Base-by-base conservation (phyloP, 257 asterid species). In the Solanum sejunctum region DNA sequence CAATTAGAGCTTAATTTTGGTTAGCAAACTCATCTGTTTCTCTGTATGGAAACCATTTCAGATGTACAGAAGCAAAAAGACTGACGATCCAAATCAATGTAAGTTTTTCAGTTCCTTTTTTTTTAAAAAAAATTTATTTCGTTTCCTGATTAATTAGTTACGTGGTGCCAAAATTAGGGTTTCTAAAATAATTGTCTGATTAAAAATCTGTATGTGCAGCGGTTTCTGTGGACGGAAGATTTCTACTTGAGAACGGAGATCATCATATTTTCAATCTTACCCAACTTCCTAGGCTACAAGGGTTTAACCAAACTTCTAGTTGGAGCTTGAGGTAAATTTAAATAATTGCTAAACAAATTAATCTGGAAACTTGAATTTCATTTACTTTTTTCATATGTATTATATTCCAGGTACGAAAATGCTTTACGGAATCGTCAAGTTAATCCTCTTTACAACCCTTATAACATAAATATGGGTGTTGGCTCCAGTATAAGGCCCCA, bases 41-140 rank as follows among this genome's bases (percentile, higher is more conserved):
- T 71, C 54, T 18, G 36, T 51, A 8, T 78, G 17, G 47, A 18
- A 51, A 52, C 12, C 47, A 87, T 60, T 75, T 84, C 79, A 94
- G 99, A 95, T 95, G 99, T 93, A 90, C 88, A 93, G 99, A 87
- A 94, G 99, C 93, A 95, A 95, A 97, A 94, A 95, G 88, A 92
- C 89, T 56, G 98, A 95, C 89, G 97, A 95, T 85, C 97, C 97
- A 72, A 93, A 88, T 91, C 98, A 93, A 93, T 97, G 99, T 94
- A 92, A 21, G 47, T 69, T 18, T n/a, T 21, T 21, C 5, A 36
- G 6, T 55, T 79, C 26, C 36, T 26, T 54, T 28, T 28, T 28
- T 28, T 32, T 32, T 2, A 2, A 28, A 28, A 28, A 17, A 3
- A 21, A 2, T 11, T 12, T 63, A 63, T 23, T 64, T 66, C 10